Evolutionary conservation across 2,329 filamentous ascomycete species (phyloP), one percentile per base, ranked within the genome.

Genomic region (Fonsecaea erecta): DNA sequence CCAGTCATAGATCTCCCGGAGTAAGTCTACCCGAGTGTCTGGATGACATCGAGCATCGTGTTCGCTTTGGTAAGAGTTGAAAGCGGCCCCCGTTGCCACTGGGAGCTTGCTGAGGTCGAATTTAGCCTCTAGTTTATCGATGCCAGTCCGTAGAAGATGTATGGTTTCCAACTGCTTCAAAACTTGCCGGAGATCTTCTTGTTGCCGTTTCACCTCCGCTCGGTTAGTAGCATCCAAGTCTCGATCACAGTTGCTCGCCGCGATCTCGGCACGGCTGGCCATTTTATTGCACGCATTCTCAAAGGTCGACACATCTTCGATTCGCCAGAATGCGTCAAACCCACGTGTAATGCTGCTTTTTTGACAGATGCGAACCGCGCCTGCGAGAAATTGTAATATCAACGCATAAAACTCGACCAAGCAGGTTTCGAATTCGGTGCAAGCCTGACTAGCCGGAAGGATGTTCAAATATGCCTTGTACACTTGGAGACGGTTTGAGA

Each of bases 371-470:
- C 61, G 26, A 24, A 66, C 56, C 24, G 61, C 43, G n/a, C 61
- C 55, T 16, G 52, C 55, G 35, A 70, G 56, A 40, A 63, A 69
- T 24, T 21, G 26, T 24, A 70, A 56, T 28, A 70, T 69, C 18
- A 37, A 34, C 55, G 63, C 52, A 61, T 70, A 66, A 35, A 70
- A 43, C 48, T 59, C 54, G 28, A 56, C 51, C 55, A 52, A 51
- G 21, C 9, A 63, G 58, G 26, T 40, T 21, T 51, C 51, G n/a
- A 65, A 56, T 21, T 62, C n/a, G 52, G 48, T 18, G 52, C 52
- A 54, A 51, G 40, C 53, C 26, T 46, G 40, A 35, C 46, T 35
- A 35, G 40, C 40, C 32, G 61, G 35, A 35, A 63, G 46, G 16
- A 4, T 35, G 34, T 4, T 26, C 53, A 32, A 63, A 58, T 56